Base-by-base conservation (phyloP, 1,139 yeast species). In the Yamadazyma sp. region DNA sequence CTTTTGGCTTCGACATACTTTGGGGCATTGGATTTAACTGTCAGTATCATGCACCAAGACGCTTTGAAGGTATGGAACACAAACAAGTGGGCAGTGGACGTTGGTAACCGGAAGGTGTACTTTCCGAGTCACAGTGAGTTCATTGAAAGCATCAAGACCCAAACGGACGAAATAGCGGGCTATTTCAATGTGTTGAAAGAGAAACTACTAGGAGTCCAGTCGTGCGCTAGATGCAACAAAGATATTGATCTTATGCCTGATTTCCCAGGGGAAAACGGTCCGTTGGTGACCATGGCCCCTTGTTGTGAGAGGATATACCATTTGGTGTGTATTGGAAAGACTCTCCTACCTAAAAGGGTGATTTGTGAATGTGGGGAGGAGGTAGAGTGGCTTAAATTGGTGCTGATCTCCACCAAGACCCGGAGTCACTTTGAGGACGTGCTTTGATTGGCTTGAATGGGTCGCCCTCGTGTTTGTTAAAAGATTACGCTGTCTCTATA, bases 1-100 rank as follows among this genome's bases (percentile, higher is more conserved):
- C 57, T 86, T 14, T 35, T 81, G 3, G 48, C 51, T 1, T 55
- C 73, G 4, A 47, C 49, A 1, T 73, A 70, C 30, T 81, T 81
- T 50, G 47, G 49, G 1, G 51, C 61, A 12, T 60, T 77, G 66
- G 62, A 62, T 28, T 51, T 78, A 26, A 52, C 50, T n/a, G 61
- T 76, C 2, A 61, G 61, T 11, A 53, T 76, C 21, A 73, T 75
- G 41, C 63, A 61, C 38, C 35, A 43, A 0, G 57, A 58, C 5
- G 51, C 54, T 3, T 47, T 53, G 31, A 42, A 50, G 5, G 40
- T 37, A 2, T 70, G 73, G 73, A 26, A 44, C 11, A 41, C 35
- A 12, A 61, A 68, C 43, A 60, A 51, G 42, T 62, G 43, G 57
- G 61, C 65, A 15, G 50, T 54, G 6, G 38, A 33, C 3, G 29